A percentile compares a stretch with the other conserved stretches of the same genome.
Evolutionary conservation across 2,329 filamentous ascomycete genomes (phyloP).

Genomic region (Dactylellina cionopaga): DNA sequence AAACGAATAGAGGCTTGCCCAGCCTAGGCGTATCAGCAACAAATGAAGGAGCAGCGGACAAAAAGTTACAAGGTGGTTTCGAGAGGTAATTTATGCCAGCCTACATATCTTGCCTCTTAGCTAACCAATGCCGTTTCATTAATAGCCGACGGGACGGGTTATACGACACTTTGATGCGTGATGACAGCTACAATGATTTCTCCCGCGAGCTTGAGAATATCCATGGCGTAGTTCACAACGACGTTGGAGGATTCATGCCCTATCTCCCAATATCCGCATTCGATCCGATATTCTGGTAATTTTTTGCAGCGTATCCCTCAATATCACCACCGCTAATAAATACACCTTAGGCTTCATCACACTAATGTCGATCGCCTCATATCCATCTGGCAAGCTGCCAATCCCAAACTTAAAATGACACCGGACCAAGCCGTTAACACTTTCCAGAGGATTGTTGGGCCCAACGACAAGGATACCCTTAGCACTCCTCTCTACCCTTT

Average conservation of each 20-base stretch:
- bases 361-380: constrained; percentile 56
- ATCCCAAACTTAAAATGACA: constrained; percentile 41
- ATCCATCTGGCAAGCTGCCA: constrained; percentile 57
- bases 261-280: constrained; percentile 56
- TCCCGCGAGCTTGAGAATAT: constrained; percentile 54
- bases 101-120: constrained; percentile 44
- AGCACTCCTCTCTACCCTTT: constrained; percentile 55
- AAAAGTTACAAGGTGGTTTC: constrained; percentile 18
- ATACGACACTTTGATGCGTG: constrained; percentile 54
- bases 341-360: constrained; percentile 51
- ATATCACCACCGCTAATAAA: neutral
- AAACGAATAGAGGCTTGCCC: too few relatives aligned
- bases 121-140: constrained; percentile 5
- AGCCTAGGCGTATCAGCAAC: too few relatives aligned
- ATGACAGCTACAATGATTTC: constrained; percentile 52
- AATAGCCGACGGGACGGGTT: constrained; percentile 51
- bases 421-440: constrained; percentile 38
- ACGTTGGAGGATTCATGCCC: constrained; percentile 55
- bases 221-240: constrained; percentile 55
- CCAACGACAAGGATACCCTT: constrained; percentile 35
- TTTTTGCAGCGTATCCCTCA: constrained; percentile 2
- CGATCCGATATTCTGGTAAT: constrained; percentile 57
- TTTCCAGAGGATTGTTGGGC: constrained; percentile 46
- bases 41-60: constrained; percentile 12
- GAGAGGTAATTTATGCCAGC: constrained; percentile 4